phyloP scores from a whole-genome alignment of 805 yeast species.

The Candida ponderosae region DNA sequence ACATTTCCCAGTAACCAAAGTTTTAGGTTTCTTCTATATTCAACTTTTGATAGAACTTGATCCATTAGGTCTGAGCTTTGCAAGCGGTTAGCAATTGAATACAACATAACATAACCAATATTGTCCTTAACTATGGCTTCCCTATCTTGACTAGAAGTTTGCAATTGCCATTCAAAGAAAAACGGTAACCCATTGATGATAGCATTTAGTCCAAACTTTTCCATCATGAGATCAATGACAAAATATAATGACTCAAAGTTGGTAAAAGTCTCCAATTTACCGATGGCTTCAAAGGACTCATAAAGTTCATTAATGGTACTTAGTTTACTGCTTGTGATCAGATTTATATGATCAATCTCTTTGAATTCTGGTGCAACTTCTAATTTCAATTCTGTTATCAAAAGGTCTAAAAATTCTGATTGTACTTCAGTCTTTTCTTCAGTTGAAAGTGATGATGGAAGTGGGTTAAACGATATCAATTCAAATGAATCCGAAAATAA shows the following conservation, averaged over 20 bases:
- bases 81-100: conserved; percentile 7
- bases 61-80: conserved; percentile 5
- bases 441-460: neutral
- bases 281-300: conserved; percentile 12
- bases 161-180: conserved; percentile 35
- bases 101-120: conserved; percentile 10
- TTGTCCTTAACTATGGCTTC: conserved; percentile 11
- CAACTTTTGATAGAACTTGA: conserved; percentile 11
- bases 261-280: conserved; percentile 1
- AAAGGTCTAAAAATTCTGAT: conserved; percentile 10
- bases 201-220: conserved; percentile 38
- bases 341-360: conserved; percentile 10
- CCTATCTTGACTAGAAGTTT: neutral
- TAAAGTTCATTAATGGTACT: conserved; percentile 15
- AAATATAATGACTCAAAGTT: conserved; percentile 3
- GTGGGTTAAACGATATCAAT: conserved; percentile 5
- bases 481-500: conserved; percentile 15
- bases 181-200: conserved; percentile 37
- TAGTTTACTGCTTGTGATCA: conserved; percentile 11
- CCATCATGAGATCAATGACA: conserved; percentile 14
- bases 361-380: conserved; percentile 13
- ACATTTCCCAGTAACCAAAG: conserved; percentile 10
- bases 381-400: conserved; percentile 8
- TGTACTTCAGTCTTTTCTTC: conserved; percentile 5
- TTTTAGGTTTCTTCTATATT: conserved; percentile 10